These are phyloP conservation scores for Sambucus nigra DNA, from an alignment of 129 eudicot genomes.

Conservation along the genomic window DNA sequence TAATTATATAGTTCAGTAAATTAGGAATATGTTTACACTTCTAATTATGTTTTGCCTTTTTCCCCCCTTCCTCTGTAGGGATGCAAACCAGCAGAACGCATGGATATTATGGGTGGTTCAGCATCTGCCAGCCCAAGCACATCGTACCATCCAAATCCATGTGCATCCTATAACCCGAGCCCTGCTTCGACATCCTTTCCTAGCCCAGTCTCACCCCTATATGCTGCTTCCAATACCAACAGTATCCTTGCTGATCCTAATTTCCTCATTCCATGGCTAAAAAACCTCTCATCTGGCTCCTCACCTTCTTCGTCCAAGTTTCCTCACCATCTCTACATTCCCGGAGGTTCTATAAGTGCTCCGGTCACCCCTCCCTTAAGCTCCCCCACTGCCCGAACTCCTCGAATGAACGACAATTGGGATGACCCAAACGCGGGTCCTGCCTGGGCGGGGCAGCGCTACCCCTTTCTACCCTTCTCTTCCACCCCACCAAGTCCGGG, in stretches of 20 bases:
- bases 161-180: constrained; percentile 74
- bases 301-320: constrained; percentile 54
- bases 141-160: constrained; percentile 85
- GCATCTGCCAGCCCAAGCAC: constrained; percentile 73
- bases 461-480: constrained; percentile 62
- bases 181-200: constrained; percentile 81
- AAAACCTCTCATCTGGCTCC: constrained; percentile 63
- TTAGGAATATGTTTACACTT: too few species aligned
- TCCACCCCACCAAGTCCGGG: constrained; percentile 85
- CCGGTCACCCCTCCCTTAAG: constrained; percentile 94
- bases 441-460: constrained; percentile 49
- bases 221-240: constrained; percentile 18
- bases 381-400: constrained; percentile 87
- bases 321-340: constrained; percentile 68
- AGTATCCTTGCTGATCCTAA: constrained; percentile 50
- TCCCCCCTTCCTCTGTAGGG: constrained; percentile 39
- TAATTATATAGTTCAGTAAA: background rate
- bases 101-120: constrained; percentile 58
- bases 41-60: background rate
- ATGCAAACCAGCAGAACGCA: constrained; percentile 57
- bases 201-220: constrained; percentile 55
- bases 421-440: constrained; percentile 41
- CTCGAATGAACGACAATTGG: constrained; percentile 46
- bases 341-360: constrained; percentile 83
- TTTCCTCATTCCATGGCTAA: constrained; percentile 92